phyloP scores from a whole-genome alignment of 2,329 filamentous ascomycete species.

The Verticillium zaregamsianum region DNA sequence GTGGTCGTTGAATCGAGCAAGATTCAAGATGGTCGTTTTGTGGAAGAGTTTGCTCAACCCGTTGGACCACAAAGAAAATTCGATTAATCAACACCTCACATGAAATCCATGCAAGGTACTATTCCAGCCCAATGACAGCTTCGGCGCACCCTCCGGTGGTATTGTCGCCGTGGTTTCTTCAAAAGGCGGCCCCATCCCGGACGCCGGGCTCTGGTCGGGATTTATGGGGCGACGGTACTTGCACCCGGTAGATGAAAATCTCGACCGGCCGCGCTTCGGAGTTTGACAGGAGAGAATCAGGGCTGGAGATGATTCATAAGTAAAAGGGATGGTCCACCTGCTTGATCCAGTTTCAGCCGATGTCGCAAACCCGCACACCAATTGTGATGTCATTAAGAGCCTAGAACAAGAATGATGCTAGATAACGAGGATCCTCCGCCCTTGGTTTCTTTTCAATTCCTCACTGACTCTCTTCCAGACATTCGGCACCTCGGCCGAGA shows the following conservation, averaged over 20 bases:
- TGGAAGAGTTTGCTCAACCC: not conserved
- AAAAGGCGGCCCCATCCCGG: not conserved
- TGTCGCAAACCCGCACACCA: not conserved
- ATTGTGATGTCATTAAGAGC: not conserved
- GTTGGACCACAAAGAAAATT: not conserved
- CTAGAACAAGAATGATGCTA: conserved; percentile 19
- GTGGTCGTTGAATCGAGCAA: not conserved
- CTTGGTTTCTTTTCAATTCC: conserved; percentile 18
- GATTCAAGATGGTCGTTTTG: not conserved
- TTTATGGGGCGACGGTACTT: not conserved
- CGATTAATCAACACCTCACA: too few relatives aligned
- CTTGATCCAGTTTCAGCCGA: not conserved
- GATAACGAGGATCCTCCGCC: conserved; percentile 29
- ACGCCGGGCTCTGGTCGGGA: not conserved
- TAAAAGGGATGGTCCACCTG: not conserved
- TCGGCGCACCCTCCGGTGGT: not conserved
- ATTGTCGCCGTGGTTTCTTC: not conserved
- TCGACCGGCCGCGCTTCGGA: not conserved
- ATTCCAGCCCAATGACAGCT: not conserved
- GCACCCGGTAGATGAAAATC: not conserved
- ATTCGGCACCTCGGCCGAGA: too few relatives aligned
- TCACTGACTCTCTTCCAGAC: not conserved
- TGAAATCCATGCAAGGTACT: too few relatives aligned
- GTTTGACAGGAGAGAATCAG: not conserved
- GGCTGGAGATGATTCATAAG: not conserved